Evolutionary conservation across 371 early-diverging fungal genomes (phyloP).

Genomic region (Rhizopus delemar): DNA sequence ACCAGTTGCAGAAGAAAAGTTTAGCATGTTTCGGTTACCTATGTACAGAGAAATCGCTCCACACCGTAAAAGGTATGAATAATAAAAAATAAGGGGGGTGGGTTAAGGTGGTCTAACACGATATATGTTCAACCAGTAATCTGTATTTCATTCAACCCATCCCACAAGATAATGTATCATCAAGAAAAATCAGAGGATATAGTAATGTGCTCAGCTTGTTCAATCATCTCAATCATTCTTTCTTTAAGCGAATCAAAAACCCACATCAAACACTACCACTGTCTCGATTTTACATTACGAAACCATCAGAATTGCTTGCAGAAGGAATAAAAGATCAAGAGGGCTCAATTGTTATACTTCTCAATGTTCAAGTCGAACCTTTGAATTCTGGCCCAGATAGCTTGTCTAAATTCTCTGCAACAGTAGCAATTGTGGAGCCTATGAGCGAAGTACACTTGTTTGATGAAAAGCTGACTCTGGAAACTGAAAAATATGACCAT

Average conservation of each 20-base stretch:
- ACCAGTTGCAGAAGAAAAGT: slow-evolving; percentile 11
- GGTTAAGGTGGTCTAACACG: neutral
- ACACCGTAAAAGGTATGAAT: slow-evolving; percentile 16
- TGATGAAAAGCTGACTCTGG: slow-evolving; percentile 27
- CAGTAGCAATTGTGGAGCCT: slow-evolving; percentile 36
- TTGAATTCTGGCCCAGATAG: slow-evolving; percentile 2
- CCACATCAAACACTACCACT: slow-evolving; percentile 19
- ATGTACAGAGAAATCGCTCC: slow-evolving; percentile 18
- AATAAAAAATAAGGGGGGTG: neutral
- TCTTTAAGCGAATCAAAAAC: slow-evolving; percentile 28
- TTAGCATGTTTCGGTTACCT: neutral
- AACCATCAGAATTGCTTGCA: slow-evolving; percentile 41
- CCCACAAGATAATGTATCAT: slow-evolving; percentile 21
- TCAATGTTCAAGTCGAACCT: slow-evolving; percentile 25
- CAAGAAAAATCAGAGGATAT: slow-evolving; percentile 32
- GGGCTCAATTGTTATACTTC: slow-evolving; percentile 31
- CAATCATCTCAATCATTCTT: slow-evolving; percentile 33
- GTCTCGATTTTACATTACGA: slow-evolving; percentile 47
- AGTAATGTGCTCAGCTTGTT: slow-evolving; percentile 33
- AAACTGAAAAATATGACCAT: slow-evolving; percentile 25
- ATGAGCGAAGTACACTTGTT: slow-evolving; percentile 36
- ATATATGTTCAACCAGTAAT: slow-evolving; percentile 11
- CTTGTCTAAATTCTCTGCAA: slow-evolving; percentile 24
- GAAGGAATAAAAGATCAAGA: slow-evolving; percentile 34
- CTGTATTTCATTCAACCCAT: slow-evolving; percentile 39